Evolutionary conservation across 2,329 filamentous ascomycete genomes (phyloP).

Genomic region (Exophiala calicioides): DNA sequence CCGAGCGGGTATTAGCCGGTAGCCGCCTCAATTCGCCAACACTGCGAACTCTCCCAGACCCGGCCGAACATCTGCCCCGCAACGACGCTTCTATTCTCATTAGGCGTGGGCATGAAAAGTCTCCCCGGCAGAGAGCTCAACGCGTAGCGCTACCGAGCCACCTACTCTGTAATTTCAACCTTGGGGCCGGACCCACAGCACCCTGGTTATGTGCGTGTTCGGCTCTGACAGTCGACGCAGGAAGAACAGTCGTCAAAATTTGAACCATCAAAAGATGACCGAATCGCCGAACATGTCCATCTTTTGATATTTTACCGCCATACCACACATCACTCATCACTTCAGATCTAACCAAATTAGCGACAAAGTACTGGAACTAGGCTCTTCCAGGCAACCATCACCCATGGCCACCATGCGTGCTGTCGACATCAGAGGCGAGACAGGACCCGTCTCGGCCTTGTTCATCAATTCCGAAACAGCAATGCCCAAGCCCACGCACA

Average conservation of each 20-base stretch:
- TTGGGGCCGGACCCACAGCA: conserved; percentile 7
- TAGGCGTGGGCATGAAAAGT: conserved; percentile 3
- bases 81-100: too few relatives aligned
- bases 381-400: conserved; percentile 7
- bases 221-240: too few relatives aligned
- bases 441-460: conserved; percentile 57
- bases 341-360: conserved; percentile 50
- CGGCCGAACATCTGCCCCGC: too few relatives aligned
- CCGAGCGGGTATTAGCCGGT: too few relatives aligned
- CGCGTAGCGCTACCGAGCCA: conserved; percentile 5
- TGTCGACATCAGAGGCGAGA: conserved; percentile 56
- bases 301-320: conserved; percentile 2
- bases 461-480: conserved; percentile 55
- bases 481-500: conserved; percentile 53
- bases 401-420: conserved; percentile 30
- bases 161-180: background rate
- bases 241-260: too few relatives aligned
- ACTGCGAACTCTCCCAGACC: too few relatives aligned
- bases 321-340: conserved; percentile 4
- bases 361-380: conserved; percentile 62
- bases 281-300: too few relatives aligned
- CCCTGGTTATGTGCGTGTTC: conserved; percentile 9
- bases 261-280: too few relatives aligned
- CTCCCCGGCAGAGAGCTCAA: conserved; percentile 2
- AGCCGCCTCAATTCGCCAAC: too few relatives aligned